phyloP scores from a whole-genome alignment of 305 asterid genomes.

The Caryopteris hybrid region DNA sequence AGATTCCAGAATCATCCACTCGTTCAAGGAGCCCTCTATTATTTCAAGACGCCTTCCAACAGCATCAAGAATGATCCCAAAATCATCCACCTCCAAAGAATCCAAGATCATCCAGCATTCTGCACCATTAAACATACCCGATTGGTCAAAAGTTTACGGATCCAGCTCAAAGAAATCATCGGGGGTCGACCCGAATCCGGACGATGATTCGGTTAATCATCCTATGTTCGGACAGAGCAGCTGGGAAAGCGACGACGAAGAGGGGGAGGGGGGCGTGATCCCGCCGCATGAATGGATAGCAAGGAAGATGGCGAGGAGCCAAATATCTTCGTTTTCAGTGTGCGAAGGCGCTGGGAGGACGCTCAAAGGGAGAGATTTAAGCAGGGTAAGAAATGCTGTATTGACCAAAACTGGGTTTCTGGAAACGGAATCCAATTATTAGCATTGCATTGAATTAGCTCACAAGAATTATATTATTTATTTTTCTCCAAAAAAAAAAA shows the following conservation, averaged over 20 bases:
- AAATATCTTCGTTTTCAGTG: constrained; percentile 47
- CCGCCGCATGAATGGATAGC: constrained; percentile 69
- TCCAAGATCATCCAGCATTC: constrained; percentile 29
- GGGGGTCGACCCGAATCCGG: constrained; percentile 8
- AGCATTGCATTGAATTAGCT: too few species aligned
- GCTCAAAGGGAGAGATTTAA: constrained; percentile 65
- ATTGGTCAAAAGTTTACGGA: constrained; percentile 57
- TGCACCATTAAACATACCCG: constrained; percentile 52
- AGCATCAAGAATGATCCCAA: constrained; percentile 35
- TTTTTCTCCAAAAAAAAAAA: too few species aligned
- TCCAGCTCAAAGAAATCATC: too few species aligned
- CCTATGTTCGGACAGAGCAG: too few species aligned
- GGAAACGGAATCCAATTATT: constrained; percentile 23
- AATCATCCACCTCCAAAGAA: constrained; percentile 12
- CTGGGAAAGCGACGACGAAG: constrained; percentile 3
- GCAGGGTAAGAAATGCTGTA: constrained; percentile 58
- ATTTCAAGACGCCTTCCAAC: not conserved
- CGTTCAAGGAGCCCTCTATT: too few species aligned
- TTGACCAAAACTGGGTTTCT: constrained; percentile 67
- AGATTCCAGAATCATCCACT: not conserved
- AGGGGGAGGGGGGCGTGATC: constrained; percentile 17
- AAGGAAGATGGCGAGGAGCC: constrained; percentile 39
- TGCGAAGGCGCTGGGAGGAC: constrained; percentile 73
- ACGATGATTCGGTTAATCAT: too few species aligned
- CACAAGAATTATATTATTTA: too few species aligned